Evolutionary conservation across 2,329 filamentous ascomycete species (phyloP), one percentile per base, ranked within the genome.

Genomic region (Claviceps cyperi): DNA sequence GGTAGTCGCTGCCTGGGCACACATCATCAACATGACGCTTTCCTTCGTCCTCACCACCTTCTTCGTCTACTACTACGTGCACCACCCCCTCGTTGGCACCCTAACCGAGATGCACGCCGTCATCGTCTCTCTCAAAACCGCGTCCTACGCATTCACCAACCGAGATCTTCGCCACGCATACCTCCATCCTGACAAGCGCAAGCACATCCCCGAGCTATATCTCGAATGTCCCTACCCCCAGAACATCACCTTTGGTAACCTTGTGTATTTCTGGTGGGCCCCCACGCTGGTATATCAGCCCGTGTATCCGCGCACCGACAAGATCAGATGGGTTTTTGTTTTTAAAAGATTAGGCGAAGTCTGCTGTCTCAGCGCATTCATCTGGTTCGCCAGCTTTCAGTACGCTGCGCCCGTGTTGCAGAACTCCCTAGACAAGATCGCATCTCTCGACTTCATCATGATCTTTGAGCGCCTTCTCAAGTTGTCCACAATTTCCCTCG

Each of bases 241-340:
- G 46, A 98, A 97, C 65, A 86, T 98, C 65, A 94, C 89, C 3
- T 75, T 96, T 57, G 69, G 75, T 47, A 98, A 97, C 63, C 72
- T 98, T 24, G 80, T 79, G 51, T 98, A 97, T 69, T 98, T 98
- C 66, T 97, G 92, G 91, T 91, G 90, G 82, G 92, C 91, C 0
- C 92, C 92, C 0, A 98, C 92, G 0, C 75, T 98, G 48, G 84
- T 97, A 43, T 98, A 98, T 65, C 92, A 98, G 69, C 92, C 92
- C 1, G 88, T 92, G 14, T 98, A 98, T 64, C 92, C 92, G 19
- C 84, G 90, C 43, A 89, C 86, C 5, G 72, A 80, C 8, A 78
- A 76, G 51, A 86, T 96, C 57, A 78, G 92, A 54, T 96, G 90
- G 89, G 64, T 78, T 4, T 98, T 95, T 62, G 87, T 97, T 39